Percentiles rank a stretch among this genome's conserved stretches.
Conservation (phyloP, 306 rosid genomes). For the Carpinus viminea region DNA sequence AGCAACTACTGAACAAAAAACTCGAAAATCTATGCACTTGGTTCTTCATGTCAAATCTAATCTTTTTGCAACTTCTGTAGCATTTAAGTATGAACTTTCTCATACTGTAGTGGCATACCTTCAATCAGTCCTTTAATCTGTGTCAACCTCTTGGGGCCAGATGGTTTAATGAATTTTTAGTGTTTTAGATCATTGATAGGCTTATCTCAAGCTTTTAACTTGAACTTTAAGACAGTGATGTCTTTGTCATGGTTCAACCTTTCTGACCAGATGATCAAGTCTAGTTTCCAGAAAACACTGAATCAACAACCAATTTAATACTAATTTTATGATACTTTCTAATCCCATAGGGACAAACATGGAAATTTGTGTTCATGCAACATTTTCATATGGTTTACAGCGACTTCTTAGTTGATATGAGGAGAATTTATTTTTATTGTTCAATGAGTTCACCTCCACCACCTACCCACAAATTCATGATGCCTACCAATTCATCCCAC, state of each 20-base stretch:
- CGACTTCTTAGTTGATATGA: no score
- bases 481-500: no score
- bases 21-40: background rate
- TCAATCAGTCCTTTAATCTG: background rate
- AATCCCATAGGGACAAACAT: no score
- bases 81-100: no score
- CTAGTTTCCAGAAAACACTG: background rate
- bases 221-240: background rate
- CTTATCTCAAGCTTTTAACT: background rate
- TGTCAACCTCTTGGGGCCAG: background rate
- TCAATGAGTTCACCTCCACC: background rate
- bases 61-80: background rate
- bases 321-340: background rate
- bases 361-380: no score
- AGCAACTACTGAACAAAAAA: background rate
- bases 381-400: no score
- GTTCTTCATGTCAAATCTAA: background rate
- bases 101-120: no score
- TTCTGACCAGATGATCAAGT: background rate
- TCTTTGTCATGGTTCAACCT: background rate
- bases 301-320: no score
- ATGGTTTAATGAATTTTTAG: background rate
- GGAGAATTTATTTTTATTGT: no score
- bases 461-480: no score
- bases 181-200: background rate